Percentiles rank a stretch among this genome's conserved stretches.
These are phyloP conservation scores for Globisporangium emineosum DNA, from an alignment of 352 stramenopile species.

Conservation along the genomic window DNA sequence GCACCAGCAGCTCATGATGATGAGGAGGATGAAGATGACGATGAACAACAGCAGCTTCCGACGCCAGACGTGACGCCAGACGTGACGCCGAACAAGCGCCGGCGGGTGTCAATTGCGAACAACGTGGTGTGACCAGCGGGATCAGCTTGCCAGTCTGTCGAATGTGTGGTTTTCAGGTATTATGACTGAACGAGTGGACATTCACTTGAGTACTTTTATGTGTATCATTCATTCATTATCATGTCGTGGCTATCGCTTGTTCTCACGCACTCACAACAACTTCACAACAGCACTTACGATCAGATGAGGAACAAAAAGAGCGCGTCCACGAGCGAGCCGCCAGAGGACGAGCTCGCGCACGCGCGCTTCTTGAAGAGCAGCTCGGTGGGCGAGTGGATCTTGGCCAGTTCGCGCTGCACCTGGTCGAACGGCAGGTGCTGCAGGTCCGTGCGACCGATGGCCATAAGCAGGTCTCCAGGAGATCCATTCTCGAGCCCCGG, in stretches of 20 bases:
- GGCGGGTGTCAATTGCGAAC: not conserved
- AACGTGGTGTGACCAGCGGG: not conserved
- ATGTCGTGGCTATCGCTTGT: not conserved
- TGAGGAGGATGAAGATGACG: not conserved
- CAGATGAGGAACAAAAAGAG: constrained; percentile 62
- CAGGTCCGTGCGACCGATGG: constrained; percentile 60
- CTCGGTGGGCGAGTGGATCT: constrained; percentile 42
- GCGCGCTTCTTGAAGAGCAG: constrained; percentile 69
- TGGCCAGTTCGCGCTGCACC: constrained; percentile 41
- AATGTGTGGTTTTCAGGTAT: not conserved
- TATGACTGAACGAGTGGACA: not conserved
- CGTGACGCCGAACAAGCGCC: constrained; percentile 5
- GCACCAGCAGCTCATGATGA: not conserved
- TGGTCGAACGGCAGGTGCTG: constrained; percentile 62
- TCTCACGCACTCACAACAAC: not conserved
- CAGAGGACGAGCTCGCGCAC: constrained; percentile 25
- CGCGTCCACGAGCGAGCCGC: constrained; percentile 48
- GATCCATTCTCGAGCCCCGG: constrained; percentile 50
- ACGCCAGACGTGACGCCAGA: not conserved
- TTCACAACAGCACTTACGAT: not conserved
- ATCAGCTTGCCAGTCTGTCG: not conserved
- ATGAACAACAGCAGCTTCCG: not conserved
- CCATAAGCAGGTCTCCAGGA: constrained; percentile 64
- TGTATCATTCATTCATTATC: not conserved
- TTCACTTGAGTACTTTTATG: not conserved